Evolutionary conservation across 345 rosid species (phyloP), one percentile per base, ranked within the genome.

Genomic region (Populus ilicifolia): DNA sequence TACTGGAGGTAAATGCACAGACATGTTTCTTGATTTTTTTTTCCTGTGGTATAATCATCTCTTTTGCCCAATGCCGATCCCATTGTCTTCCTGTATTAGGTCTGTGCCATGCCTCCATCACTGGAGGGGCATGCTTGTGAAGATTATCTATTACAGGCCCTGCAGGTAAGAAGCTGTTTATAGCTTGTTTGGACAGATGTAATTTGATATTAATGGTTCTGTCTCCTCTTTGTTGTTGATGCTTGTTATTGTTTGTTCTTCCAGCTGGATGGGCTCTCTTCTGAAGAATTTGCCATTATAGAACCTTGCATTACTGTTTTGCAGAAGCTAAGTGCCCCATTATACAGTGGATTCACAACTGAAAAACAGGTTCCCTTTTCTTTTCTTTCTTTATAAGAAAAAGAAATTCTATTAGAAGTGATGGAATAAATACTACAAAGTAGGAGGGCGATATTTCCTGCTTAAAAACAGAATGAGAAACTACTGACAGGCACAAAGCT

Each of bases 281-380:
- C 79, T 8, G 91, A 86, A 72, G 93, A 90, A 78, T 86, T 84
- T 81, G 91, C 89, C 61, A 76, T 90, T 52, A 29, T 79, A 69
- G 85, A 86, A 69, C 98, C 98, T 65, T 90, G 92, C 74, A 73
- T 90, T 27, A 80, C 90, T 62, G 90, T 92, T 77, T 80, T 96
- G 85, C 87, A 83, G 80, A 91, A 90, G 72, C 77, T 93, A 79
- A 89, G 77, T 80, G 81, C 67, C 83, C 85, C 78, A 77, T 81
- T 86, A 69, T 92, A 86, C 83, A 59, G 69, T 72, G 82, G 81
- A 30, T 80, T 93, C 86, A 76, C 79, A 63, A 48, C 84, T 70
- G 92, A 92, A 65, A 83, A 82, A 79, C 97, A 96, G 99, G 99
- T 96, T 52, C 77, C 69, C 36, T 78, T 75, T 73, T 74, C 70